Evolutionary conservation across 768 basidiomycete genomes (phyloP).

Genomic region (Termitomyces sp.): DNA sequence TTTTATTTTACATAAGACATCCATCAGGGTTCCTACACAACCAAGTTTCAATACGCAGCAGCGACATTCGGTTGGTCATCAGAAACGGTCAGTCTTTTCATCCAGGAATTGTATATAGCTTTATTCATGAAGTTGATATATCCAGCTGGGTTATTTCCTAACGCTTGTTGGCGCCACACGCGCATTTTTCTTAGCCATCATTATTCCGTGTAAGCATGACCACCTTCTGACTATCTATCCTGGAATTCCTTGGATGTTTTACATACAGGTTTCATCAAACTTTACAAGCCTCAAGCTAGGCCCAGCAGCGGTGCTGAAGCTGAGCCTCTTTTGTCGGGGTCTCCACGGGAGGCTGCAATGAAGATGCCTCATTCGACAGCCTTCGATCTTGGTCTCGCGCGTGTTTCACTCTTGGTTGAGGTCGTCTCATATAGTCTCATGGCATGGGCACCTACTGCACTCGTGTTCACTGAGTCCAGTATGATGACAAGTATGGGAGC

Average conservation of each 20-base stretch:
- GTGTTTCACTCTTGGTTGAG: slow-evolving; percentile 59
- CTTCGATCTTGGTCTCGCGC: slow-evolving; percentile 72
- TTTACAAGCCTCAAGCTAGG: slow-evolving; percentile 42
- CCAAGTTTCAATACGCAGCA: slow-evolving; percentile 65
- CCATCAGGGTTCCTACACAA: slow-evolving; percentile 50
- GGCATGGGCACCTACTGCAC: slow-evolving; percentile 41
- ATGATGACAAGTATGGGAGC: slow-evolving; percentile 54
- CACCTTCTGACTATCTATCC: not conserved
- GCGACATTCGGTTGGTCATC: slow-evolving; percentile 64
- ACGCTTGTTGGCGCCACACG: slow-evolving; percentile 51
- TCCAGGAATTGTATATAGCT: not conserved
- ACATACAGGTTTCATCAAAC: slow-evolving; percentile 48
- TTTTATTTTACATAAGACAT: not conserved
- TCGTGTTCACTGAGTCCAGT: slow-evolving; percentile 49
- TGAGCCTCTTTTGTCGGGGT: slow-evolving; percentile 25
- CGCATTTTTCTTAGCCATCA: slow-evolving; percentile 49
- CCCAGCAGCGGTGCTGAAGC: slow-evolving; percentile 21
- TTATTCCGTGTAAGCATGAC: slow-evolving; percentile 52
- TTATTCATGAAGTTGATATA: slow-evolving; percentile 2
- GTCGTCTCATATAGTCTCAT: slow-evolving; percentile 47
- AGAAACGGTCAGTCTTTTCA: slow-evolving; percentile 45
- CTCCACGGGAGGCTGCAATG: slow-evolving; percentile 11
- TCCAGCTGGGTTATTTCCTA: slow-evolving; percentile 72
- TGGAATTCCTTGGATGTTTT: not conserved
- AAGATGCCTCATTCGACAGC: slow-evolving; percentile 38